Evolutionary conservation across 2,329 filamentous ascomycete genomes (phyloP).

Genomic region (Diaporthe sp.): DNA sequence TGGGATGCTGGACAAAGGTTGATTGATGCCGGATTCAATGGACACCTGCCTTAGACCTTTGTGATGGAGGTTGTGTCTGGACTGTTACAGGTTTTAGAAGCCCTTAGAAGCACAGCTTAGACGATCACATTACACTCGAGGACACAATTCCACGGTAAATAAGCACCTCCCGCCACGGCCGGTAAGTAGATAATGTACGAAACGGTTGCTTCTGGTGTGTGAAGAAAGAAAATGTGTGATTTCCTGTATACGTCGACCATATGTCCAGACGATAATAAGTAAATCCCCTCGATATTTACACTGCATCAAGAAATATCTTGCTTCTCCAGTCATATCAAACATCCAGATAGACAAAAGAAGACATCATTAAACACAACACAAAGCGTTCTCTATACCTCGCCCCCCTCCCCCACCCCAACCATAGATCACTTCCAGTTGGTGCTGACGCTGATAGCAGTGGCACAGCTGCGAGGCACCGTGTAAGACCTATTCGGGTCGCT

Average conservation of each 20-base stretch:
- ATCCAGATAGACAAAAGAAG: neutral
- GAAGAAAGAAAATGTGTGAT: neutral
- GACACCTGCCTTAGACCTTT: slow-evolving; percentile 51
- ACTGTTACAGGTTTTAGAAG: neutral
- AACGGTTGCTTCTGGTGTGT: neutral
- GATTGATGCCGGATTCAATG: slow-evolving; percentile 53
- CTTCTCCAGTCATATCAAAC: no score
- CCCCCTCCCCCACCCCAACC: no score
- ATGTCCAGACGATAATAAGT: no score
- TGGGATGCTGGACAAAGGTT: slow-evolving; percentile 57
- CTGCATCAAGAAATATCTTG: neutral
- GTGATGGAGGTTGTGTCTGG: neutral
- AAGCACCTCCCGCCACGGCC: no score
- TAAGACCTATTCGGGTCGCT: slow-evolving; percentile 60
- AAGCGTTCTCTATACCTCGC: neutral
- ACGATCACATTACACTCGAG: neutral
- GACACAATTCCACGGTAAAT: neutral
- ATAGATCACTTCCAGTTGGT: slow-evolving; percentile 46
- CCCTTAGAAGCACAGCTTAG: neutral
- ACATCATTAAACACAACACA: no score
- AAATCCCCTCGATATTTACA: neutral
- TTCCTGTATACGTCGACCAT: neutral
- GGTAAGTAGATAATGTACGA: neutral
- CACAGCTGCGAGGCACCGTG: slow-evolving; percentile 47
- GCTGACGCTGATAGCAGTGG: slow-evolving; percentile 40